Conservation (phyloP, 148 eudicot species). For the Vaccinium vitisidaea region DNA sequence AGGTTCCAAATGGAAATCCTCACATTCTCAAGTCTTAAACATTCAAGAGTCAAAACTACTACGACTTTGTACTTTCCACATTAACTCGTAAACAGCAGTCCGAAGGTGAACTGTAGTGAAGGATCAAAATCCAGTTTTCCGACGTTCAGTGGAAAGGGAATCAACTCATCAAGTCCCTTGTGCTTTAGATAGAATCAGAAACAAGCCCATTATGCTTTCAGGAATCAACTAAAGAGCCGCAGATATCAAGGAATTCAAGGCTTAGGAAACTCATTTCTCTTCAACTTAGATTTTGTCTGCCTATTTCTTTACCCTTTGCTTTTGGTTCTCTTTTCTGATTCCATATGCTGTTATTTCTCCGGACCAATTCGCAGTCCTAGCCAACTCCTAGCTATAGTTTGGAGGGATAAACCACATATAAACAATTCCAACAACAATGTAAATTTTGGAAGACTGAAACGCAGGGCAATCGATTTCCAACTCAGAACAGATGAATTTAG, state of each 20-base stretch:
- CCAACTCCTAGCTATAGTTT: background rate
- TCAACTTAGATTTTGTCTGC: background rate
- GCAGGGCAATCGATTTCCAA: background rate
- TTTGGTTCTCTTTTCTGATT: background rate
- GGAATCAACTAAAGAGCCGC: background rate
- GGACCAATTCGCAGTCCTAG: background rate
- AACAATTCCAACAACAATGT: background rate
- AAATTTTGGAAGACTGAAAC: background rate
- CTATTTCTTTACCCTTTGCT: background rate
- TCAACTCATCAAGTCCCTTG: background rate
- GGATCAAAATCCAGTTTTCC: background rate
- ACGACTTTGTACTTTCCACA: background rate
- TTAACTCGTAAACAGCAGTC: background rate
- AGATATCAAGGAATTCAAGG: background rate
- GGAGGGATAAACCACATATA: background rate
- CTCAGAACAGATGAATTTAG: background rate
- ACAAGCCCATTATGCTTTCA: background rate
- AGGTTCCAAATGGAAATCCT: conserved; percentile 9
- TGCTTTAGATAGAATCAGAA: background rate
- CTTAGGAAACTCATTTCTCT: conserved; percentile 3
- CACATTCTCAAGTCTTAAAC: background rate
- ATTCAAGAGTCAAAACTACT: background rate
- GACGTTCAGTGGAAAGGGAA: background rate
- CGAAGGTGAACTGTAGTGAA: no score
- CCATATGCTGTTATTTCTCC: background rate